Base-by-base conservation (phyloP, 352 stramenopile species). In the Pythium apleroticum region DNA sequence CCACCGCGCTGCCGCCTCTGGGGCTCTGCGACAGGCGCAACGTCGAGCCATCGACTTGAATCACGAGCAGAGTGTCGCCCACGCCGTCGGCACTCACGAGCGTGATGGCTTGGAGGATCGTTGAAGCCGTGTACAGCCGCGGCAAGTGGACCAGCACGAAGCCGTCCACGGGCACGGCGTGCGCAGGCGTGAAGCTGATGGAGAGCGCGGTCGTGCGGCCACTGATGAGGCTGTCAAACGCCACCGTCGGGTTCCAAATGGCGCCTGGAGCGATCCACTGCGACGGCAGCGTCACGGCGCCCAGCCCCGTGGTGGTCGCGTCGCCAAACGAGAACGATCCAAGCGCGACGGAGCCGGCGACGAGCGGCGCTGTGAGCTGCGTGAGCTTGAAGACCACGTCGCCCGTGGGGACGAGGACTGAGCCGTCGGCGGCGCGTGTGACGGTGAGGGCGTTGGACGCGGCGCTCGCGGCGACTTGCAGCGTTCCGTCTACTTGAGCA, bases 91-190 rank as follows among this genome's bases (percentile, higher is more conserved):
- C 24, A 30, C 46, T 22, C 22, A 19, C 37, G n/a, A 65, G 28
- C 1, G 31, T 45, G 6, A 71, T 3, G 0, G 15, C 52, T 1
- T 46, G 15, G 39, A 71, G 64, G 35, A 28, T 45, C 1, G 50
- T 39, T 7, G 39, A 35, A 39, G 80, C 65, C 3, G 66, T 61
- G 57, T 87, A 91, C n/a, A 84, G 52, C 30, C 59, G 70, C 14
- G 83, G 80, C n/a, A 92, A 53, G 57, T 76, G 69, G 31, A 92
- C 45, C 50, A 73, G 45, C 15, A 90, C 43, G 27, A 65, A 56
- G 25, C 81, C 83, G 30, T 77, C 74, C 15, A 55, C 66, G 0
- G 79, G 81, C 1, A 90, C 45, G 9, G 22, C 39, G 30, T 84
- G 66, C 3, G 67, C 53, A 17, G 76, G 68, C 8, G 68, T 78